Percentiles rank a stretch among this genome's conserved stretches.
These are phyloP conservation scores for Sporothrix sp. DNA, from an alignment of 2,329 filamentous ascomycete species.

Conservation along the genomic window DNA sequence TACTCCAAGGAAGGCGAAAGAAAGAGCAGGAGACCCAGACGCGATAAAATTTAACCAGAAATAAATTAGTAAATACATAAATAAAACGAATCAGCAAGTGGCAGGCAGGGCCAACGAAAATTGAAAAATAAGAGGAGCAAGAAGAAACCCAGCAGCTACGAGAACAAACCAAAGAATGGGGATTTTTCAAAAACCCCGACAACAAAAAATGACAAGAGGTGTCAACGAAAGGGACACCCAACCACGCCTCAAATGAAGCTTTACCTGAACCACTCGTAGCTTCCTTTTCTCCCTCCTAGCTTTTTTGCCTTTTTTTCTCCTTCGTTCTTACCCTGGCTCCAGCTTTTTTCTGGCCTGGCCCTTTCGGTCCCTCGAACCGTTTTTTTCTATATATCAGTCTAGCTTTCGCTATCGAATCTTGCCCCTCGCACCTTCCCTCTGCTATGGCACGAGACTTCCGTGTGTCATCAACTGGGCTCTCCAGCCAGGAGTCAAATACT, in stretches of 20 bases:
- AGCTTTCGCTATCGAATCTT: conserved; percentile 19
- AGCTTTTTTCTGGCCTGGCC: conserved; percentile 5
- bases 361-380: conserved; percentile 7
- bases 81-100: not conserved
- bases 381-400: conserved; percentile 17
- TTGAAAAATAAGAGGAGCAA: not conserved
- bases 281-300: conserved; percentile 7
- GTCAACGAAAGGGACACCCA: conserved; percentile 1
- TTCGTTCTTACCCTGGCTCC: conserved; percentile 4
- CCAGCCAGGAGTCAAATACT: conserved; percentile 27
- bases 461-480: conserved; percentile 26
- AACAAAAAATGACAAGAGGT: no score
- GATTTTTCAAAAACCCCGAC: no score
- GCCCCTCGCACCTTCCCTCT: conserved; percentile 26
- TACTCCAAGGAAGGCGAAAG: not conserved
- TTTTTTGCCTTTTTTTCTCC: conserved; percentile 2
- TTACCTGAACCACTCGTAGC: conserved; percentile 17
- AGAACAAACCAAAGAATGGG: not conserved
- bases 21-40: no score
- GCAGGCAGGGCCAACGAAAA: not conserved
- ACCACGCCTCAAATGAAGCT: conserved; percentile 11
- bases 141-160: not conserved
- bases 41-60: no score
- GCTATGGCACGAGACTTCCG: conserved; percentile 33
- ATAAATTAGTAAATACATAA: not conserved